Conservation (phyloP, 306 rosid species). For the Dryas octopetala region DNA sequence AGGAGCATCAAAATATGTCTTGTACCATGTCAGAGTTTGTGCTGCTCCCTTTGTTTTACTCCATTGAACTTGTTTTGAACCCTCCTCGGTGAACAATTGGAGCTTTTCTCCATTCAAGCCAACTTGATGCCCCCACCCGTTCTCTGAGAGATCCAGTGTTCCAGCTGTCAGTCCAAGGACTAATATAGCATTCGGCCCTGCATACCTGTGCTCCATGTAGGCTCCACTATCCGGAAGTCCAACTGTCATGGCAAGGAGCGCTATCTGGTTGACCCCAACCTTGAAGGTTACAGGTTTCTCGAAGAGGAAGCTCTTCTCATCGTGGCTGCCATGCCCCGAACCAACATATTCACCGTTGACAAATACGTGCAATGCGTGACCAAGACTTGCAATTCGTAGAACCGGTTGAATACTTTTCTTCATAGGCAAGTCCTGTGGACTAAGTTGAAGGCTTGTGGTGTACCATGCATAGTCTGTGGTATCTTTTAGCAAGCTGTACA, state of each 20-base stretch:
- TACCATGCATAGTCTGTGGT: slow-evolving; percentile 25
- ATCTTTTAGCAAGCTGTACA: slow-evolving; percentile 14
- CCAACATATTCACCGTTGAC: slow-evolving; percentile 24
- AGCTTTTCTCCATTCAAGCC: slow-evolving; percentile 17
- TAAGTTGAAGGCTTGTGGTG: slow-evolving; percentile 7
- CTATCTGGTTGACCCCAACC: slow-evolving; percentile 8
- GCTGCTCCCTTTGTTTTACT: background rate
- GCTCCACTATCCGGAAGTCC: slow-evolving; percentile 22
- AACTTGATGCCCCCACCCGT: slow-evolving; percentile 24
- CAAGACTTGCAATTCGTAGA: slow-evolving; percentile 12
- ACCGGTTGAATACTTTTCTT: background rate
- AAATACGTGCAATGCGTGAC: slow-evolving; percentile 15
- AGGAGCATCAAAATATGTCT: slow-evolving; percentile 19
- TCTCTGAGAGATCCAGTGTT: slow-evolving; percentile 7
- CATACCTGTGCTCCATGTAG: slow-evolving; percentile 19
- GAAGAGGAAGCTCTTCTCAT: slow-evolving; percentile 13
- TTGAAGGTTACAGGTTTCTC: background rate
- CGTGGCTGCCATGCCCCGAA: slow-evolving; percentile 14
- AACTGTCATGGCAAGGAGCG: slow-evolving; percentile 10
- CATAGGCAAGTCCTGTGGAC: slow-evolving; percentile 11
- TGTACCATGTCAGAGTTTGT: slow-evolving; percentile 16
- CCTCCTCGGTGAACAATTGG: background rate
- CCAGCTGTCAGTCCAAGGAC: slow-evolving; percentile 14
- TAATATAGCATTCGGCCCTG: background rate
- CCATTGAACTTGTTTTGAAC: slow-evolving; percentile 18